Conservation (phyloP, 2,329 filamentous ascomycete species). For the Aspergillus aculeatinus region DNA sequence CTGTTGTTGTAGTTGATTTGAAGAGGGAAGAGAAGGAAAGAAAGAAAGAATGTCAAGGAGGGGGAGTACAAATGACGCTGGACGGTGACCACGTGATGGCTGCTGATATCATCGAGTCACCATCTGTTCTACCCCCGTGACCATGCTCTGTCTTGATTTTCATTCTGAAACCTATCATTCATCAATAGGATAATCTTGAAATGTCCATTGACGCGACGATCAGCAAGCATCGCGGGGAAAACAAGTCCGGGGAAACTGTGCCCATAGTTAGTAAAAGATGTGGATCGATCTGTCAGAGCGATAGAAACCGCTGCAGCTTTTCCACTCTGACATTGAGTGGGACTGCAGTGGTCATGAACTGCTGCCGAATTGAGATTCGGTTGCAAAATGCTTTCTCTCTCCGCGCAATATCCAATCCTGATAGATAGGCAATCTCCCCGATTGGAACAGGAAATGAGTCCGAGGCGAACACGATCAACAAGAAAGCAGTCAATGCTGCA, state of each 20-base stretch:
- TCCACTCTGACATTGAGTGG: not conserved
- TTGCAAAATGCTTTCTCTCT: not conserved
- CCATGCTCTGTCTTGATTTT: not conserved
- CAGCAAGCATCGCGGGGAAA: constrained; percentile 6
- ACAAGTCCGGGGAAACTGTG: constrained; percentile 1
- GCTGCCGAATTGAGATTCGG: not conserved
- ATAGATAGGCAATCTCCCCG: not conserved
- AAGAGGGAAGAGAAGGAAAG: not conserved
- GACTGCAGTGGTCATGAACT: not conserved
- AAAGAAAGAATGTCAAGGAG: not conserved
- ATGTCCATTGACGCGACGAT: not conserved
- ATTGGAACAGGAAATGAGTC: not conserved
- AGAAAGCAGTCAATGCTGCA: not conserved
- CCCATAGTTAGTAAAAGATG: not conserved
- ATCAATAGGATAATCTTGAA: not conserved
- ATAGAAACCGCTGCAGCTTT: not conserved
- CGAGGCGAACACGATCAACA: not conserved
- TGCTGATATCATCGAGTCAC: not conserved
- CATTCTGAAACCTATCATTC: no score
- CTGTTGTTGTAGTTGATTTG: not conserved
- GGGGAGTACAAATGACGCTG: constrained; percentile 7
- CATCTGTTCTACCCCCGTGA: not conserved
- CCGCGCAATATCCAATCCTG: not conserved
- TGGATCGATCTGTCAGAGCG: not conserved
- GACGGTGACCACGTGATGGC: constrained; percentile 7